phyloP scores from a whole-genome alignment of 108 stramenopile species.

The Skeletonema tropicum region DNA sequence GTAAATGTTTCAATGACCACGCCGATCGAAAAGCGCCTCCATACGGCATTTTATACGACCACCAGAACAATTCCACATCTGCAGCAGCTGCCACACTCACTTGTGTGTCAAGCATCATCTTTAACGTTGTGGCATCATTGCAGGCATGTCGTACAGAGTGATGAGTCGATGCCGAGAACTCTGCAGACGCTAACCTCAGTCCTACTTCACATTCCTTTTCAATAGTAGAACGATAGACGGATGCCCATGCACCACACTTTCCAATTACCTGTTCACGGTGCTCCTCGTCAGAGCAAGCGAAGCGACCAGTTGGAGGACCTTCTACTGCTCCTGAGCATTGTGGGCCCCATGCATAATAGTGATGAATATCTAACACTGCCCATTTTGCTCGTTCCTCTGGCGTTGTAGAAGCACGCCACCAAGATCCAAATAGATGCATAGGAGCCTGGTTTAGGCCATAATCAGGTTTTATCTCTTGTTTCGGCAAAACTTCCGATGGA shows the following conservation, averaged over 20 bases:
- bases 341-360: conserved; percentile 76
- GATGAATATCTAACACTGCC: conserved; percentile 81
- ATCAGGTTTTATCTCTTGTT: conserved; percentile 32
- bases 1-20: conserved; percentile 75
- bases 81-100: conserved; percentile 50
- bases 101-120: conserved; percentile 55
- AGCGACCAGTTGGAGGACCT: conserved; percentile 57
- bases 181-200: conserved; percentile 62
- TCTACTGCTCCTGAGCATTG: conserved; percentile 69
- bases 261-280: conserved; percentile 36
- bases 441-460: conserved; percentile 40
- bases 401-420: conserved; percentile 69
- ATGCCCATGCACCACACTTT: conserved; percentile 59
- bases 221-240: conserved; percentile 52
- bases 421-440: conserved; percentile 51
- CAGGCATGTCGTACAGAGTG: conserved; percentile 73
- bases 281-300: conserved; percentile 55
- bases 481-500: conserved; percentile 23
- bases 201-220: conserved; percentile 58
- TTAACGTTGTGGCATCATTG: conserved; percentile 63
- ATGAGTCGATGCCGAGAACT: conserved; percentile 77
- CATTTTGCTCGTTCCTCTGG: conserved; percentile 61
- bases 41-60: conserved; percentile 80
- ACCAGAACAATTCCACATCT: conserved; percentile 75
- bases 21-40: conserved; percentile 76